Conservation (phyloP, 805 yeast species). For the Sugiyamaella boreocaroliniensis region DNA sequence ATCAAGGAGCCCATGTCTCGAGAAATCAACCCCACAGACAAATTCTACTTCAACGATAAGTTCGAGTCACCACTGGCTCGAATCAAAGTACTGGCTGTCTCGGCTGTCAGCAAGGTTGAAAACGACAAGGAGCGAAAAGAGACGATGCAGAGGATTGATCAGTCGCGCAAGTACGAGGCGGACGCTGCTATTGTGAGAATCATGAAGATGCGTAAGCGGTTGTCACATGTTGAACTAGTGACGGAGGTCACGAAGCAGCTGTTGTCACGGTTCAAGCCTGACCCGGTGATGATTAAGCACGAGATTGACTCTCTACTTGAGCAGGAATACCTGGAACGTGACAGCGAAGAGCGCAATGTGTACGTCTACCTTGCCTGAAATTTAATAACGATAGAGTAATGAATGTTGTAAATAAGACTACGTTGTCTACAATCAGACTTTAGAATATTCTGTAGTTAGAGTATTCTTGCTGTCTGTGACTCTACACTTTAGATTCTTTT, state of each 20-base stretch:
- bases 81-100: conserved; percentile 69
- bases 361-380: conserved; percentile 62
- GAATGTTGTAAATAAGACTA: background rate
- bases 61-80: conserved; percentile 63
- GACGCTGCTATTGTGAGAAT: conserved; percentile 85
- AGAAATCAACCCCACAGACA: conserved; percentile 57
- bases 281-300: conserved; percentile 57
- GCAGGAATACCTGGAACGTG: conserved; percentile 73
- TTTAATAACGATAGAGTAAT: background rate
- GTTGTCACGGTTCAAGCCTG: conserved; percentile 59
- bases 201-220: conserved; percentile 65
- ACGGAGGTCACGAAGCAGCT: conserved; percentile 58
- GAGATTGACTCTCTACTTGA: conserved; percentile 71
- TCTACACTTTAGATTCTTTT: no score
- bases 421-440: no score
- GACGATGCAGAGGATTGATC: conserved; percentile 51
- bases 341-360: conserved; percentile 48
- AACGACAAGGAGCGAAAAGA: conserved; percentile 44
- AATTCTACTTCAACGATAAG: conserved; percentile 57
- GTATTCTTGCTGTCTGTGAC: no score
- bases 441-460: no score
- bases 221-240: conserved; percentile 60
- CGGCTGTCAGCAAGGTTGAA: conserved; percentile 39
- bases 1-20: conserved; percentile 68
- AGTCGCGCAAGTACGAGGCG: conserved; percentile 58